A percentile compares a stretch with the other conserved stretches of the same genome.
These are phyloP conservation scores for Psilocybe azurescens DNA, from an alignment of 768 basidiomycete species.

Conservation along the genomic window DNA sequence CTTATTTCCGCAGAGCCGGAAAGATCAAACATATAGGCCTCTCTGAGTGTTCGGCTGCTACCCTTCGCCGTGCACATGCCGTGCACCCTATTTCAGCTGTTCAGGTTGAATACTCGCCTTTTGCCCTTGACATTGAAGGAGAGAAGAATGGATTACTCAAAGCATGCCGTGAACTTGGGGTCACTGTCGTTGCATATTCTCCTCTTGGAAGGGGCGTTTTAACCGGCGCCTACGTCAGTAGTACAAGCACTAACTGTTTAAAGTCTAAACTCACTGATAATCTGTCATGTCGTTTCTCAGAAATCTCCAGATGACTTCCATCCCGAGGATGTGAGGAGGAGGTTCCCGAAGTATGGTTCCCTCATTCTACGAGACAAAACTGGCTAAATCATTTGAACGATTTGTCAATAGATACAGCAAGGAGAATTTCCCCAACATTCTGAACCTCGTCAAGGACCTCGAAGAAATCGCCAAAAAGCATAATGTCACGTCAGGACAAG, in stretches of 20 bases:
- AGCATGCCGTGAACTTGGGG: constrained; percentile 52
- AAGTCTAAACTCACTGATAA: background rate
- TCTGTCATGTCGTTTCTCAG: background rate
- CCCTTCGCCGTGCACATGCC: constrained; percentile 55
- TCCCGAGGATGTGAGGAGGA: constrained; percentile 1
- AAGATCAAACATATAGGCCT: constrained; percentile 57
- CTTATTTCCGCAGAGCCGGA: constrained; percentile 32
- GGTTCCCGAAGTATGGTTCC: background rate
- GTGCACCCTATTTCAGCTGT: constrained; percentile 55
- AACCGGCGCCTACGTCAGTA: constrained; percentile 1
- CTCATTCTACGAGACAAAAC: background rate
- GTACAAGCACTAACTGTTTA: no score
- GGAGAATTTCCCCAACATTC: constrained; percentile 51
- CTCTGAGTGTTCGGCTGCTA: constrained; percentile 52
- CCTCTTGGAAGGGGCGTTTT: constrained; percentile 40
- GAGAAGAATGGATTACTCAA: constrained; percentile 44
- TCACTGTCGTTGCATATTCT: constrained; percentile 54
- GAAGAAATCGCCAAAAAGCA: constrained; percentile 40
- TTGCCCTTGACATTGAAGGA: constrained; percentile 53
- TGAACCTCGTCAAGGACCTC: constrained; percentile 42
- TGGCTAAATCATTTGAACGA: background rate
- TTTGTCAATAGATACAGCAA: constrained; percentile 32
- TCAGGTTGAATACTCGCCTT: constrained; percentile 58
- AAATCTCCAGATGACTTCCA: constrained; percentile 7
- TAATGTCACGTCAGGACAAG: constrained; percentile 47